These are phyloP conservation scores for Gracilaria gracilis DNA, from an alignment of 23 red algal species.

Conservation along the genomic window DNA sequence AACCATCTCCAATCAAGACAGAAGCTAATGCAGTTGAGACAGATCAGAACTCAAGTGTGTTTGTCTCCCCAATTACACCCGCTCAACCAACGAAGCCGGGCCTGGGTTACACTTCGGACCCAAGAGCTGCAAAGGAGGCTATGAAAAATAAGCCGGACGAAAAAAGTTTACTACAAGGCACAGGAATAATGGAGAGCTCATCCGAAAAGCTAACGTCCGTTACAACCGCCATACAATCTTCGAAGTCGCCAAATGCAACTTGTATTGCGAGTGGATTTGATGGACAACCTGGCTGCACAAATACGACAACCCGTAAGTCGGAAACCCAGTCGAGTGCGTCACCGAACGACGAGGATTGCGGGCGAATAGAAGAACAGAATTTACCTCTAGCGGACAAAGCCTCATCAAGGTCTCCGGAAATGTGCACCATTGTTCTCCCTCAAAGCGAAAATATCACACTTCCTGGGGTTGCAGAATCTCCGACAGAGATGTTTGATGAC, in stretches of 20 bases:
- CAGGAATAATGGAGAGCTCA: not conserved
- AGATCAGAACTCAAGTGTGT: not conserved
- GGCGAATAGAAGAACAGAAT: not conserved
- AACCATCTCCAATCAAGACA: not conserved
- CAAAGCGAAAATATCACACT: not conserved
- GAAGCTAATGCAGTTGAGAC: not conserved
- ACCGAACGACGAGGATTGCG: not conserved
- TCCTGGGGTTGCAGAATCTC: not conserved
- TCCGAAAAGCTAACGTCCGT: not conserved
- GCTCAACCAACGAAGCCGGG: not conserved
- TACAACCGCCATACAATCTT: not conserved
- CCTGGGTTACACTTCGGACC: not conserved
- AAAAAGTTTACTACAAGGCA: not conserved
- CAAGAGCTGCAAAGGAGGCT: not conserved
- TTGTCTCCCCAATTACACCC: not conserved
- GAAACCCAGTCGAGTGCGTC: not conserved
- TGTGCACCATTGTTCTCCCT: not conserved
- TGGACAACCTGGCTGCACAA: not conserved
- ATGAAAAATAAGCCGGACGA: not conserved
- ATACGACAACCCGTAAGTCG: not conserved
- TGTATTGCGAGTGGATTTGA: not conserved
- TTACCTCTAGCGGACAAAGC: not conserved
- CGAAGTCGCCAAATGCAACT: not conserved
- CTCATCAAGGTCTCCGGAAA: not conserved
- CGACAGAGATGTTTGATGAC: not conserved